Evolutionary conservation across 495 filamentous ascomycete species (phyloP), one percentile per base, ranked within the genome.

Genomic region (Hypoxylon subgilvum): DNA sequence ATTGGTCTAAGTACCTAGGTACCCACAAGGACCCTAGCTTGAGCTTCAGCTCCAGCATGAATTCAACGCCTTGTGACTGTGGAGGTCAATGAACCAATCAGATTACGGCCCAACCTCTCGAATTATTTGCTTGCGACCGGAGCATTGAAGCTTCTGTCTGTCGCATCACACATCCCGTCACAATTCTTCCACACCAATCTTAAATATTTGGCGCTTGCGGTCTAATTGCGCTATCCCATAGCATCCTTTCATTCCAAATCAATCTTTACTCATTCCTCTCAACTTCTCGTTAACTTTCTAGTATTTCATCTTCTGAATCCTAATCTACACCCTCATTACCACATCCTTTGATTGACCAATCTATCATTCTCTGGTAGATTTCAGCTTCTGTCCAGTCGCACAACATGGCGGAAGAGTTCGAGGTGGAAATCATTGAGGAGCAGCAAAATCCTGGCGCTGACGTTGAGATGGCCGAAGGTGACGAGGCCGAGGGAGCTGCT

Each of bases 381-480:
- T 30, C 7, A 34, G 9, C 8, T 27, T 28, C 6, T 35, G 0
- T 10, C 39, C 23, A 25, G 6, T 25, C 36, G 27, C 36, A 35
- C n/a, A 41, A 41, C 3, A 77, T 77, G 75, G 68, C 74, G 21
- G 76, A 77, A 27, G 72, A 73, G 50, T 71, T 69, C 46, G 54
- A 63, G 25, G 72, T 74, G n/a, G 71, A 72, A 8, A 64, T 67
- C 4, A 40, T 63, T 16, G 74, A 74, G 46, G 70, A 73, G 12
- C 71, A 71, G 35, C 65, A 68, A 31, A 72, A 71, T 36, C 66
- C 65, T 5, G 57, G 60, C 38, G 74, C 51, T n/a, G 80, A 85
- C 55, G 59, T 81, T 40, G 78, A 83, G 39, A 82, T 83, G 79
- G 69, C 52, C 32, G 75, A 75, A 44, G 72, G 65, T 8, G 67